Percentiles rank a stretch among this genome's conserved stretches.
Conservation (phyloP, 495 filamentous ascomycete genomes). For the Penicillium egyptiacum region DNA sequence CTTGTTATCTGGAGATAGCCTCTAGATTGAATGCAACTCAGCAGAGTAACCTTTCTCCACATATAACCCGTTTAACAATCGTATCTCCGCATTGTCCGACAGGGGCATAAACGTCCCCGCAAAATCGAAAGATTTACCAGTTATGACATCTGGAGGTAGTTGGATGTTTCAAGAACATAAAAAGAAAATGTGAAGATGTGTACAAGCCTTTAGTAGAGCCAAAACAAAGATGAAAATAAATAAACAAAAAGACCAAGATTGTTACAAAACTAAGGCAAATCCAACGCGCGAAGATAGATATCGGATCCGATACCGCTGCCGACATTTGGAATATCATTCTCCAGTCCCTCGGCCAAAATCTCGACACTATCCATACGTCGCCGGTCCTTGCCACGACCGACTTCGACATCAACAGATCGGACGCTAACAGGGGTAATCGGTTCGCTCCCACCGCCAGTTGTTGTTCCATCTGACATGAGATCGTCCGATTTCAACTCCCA, state of each 20-base stretch:
- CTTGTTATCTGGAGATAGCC: neutral
- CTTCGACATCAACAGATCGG: slow-evolving; percentile 48
- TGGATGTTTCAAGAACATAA: neutral
- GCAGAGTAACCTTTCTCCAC: slow-evolving; percentile 9
- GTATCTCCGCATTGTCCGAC: neutral
- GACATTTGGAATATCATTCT: slow-evolving; percentile 32
- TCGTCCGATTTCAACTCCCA: slow-evolving; percentile 47
- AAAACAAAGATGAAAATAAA: neutral
- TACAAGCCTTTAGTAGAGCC: neutral
- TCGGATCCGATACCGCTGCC: slow-evolving; percentile 30
- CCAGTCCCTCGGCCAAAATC: slow-evolving; percentile 59
- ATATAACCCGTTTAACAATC: slow-evolving; percentile 7
- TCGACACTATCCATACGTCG: slow-evolving; percentile 63
- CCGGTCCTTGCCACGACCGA: slow-evolving; percentile 45
- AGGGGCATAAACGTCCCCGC: neutral
- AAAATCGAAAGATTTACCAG: neutral
- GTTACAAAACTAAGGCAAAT: slow-evolving; percentile 16
- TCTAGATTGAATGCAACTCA: slow-evolving; percentile 5
- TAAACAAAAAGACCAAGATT: slow-evolving; percentile 8
- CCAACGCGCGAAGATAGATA: slow-evolving; percentile 21
- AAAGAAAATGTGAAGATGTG: neutral
- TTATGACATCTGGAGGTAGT: neutral
- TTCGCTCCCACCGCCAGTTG: slow-evolving; percentile 32
- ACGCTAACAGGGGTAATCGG: slow-evolving; percentile 50
- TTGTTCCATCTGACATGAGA: slow-evolving; percentile 50